Base-by-base conservation (phyloP, 2,329 filamentous ascomycete species). In the Annulohypoxylon truncatum region DNA sequence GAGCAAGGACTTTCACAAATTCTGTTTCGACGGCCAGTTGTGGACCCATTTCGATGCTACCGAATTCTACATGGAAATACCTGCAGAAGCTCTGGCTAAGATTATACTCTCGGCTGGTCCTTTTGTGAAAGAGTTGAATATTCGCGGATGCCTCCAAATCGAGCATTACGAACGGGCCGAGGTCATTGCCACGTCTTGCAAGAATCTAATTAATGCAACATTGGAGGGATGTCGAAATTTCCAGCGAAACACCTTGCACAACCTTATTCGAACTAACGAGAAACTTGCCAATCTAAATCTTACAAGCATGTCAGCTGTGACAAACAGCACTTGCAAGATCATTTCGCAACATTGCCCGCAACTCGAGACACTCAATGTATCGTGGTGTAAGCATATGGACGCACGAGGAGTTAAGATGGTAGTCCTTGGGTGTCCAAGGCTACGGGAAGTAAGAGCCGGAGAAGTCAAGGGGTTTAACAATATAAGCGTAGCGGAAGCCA, bases 1-100 rank as follows among this genome's bases (percentile, higher is more conserved):
- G 18, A 95, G 89, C 76, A 93, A 89, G 77, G 80, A 85, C 4
- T 97, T 96, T 83, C 84, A 97, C 77, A 84, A 86, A 50, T 89
- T 92, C 79, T 97, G 95, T 80, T 97, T 95, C 73, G 95, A 99
- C 77, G 96, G 96, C 1, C 96, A 99, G 80, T 81, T 98, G 13
- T 99, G 96, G 96, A 90, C 89, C 2, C 88, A 86, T 42, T 85
- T 98, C 51, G 94, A 98, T 77, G 89, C 92, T 1, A 90, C 93
- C 6, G 89, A 92, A 52, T 98, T 95, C 78, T 97, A 98, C 76
- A 87, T 87, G 69, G 88, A 94, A 55, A 98, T 98, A 69, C 91
- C 95, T 0, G 92, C 92, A 20, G 89, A 92, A 68, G 92, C 92
- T 0, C 81, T 99, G 50, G 88, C 94, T 60, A 93, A 91, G 74